Conservation (phyloP, 2,329 filamentous ascomycete species). For the Epichloe sibirici region DNA sequence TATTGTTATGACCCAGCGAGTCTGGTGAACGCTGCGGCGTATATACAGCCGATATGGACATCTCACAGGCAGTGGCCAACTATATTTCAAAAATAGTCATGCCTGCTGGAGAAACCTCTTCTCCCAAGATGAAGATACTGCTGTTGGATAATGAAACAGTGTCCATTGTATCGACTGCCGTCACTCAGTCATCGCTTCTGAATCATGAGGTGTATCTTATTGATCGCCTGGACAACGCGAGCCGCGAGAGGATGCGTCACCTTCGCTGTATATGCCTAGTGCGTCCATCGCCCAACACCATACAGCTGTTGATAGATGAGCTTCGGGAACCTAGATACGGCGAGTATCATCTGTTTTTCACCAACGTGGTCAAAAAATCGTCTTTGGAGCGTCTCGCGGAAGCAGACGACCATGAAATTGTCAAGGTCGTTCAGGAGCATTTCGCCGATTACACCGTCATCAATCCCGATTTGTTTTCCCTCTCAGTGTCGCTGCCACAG, state of each 20-base stretch:
- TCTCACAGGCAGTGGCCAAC: slow-evolving; percentile 81
- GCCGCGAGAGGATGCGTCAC: slow-evolving; percentile 95
- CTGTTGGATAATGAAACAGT: slow-evolving; percentile 90
- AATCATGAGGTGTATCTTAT: slow-evolving; percentile 98
- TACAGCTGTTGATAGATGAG: slow-evolving; percentile 90
- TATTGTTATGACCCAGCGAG: not conserved
- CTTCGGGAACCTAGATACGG: slow-evolving; percentile 92
- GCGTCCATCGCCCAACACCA: slow-evolving; percentile 80
- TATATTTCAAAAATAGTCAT: slow-evolving; percentile 97
- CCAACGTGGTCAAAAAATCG: slow-evolving; percentile 95
- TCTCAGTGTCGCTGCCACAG: slow-evolving; percentile 60
- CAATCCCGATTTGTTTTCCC: slow-evolving; percentile 83
- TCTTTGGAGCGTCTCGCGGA: slow-evolving; percentile 87
- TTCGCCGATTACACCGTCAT: slow-evolving; percentile 94
- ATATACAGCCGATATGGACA: slow-evolving; percentile 54
- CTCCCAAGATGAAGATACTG: slow-evolving; percentile 96
- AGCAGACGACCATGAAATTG: slow-evolving; percentile 94
- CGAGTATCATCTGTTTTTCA: slow-evolving; percentile 95
- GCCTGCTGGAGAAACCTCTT: slow-evolving; percentile 52
- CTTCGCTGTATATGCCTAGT: slow-evolving; percentile 87
- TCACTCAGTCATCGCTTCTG: slow-evolving; percentile 86
- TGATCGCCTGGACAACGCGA: slow-evolving; percentile 81
- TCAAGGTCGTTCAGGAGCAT: slow-evolving; percentile 86
- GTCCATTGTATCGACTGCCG: slow-evolving; percentile 84
- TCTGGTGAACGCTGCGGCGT: not conserved